A percentile compares a stretch with the other conserved stretches of the same genome.
Evolutionary conservation across 208 protist genomes (phyloP).

Genomic region (Crithidia sp.): DNA sequence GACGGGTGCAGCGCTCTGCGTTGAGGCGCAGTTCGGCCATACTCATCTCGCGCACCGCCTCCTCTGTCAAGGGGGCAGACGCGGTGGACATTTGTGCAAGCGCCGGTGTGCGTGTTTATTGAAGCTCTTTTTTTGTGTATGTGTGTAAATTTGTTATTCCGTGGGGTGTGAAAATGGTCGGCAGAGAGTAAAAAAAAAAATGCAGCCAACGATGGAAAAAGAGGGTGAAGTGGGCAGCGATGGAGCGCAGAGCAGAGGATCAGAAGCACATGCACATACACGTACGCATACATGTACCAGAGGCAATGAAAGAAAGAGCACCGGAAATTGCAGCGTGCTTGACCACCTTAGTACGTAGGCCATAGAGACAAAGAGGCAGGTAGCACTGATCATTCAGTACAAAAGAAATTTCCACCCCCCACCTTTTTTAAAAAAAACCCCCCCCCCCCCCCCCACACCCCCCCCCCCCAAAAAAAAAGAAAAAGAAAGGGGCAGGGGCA

Average conservation of each 20-base stretch:
- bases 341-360: too few species aligned
- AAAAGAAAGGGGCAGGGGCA: not conserved
- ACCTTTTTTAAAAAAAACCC: too few species aligned
- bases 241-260: not conserved
- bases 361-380: too few species aligned
- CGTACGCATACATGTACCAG: not conserved
- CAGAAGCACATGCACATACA: not conserved
- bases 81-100: not conserved
- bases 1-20: constrained; percentile 71
- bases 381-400: too few species aligned
- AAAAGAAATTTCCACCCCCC: too few species aligned
- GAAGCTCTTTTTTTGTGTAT: not conserved
- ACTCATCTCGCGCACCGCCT: constrained; percentile 39
- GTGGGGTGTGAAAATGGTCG: not conserved
- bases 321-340: not conserved
- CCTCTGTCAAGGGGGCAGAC: constrained; percentile 11
- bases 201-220: constrained; percentile 15
- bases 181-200: constrained; percentile 3
- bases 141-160: not conserved
- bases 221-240: not conserved
- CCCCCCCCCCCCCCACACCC: too few species aligned
- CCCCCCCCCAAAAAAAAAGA: constrained; percentile 19
- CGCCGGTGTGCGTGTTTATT: too few species aligned
- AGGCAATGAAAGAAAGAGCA: not conserved
- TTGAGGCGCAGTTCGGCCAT: constrained; percentile 43